A percentile compares a stretch with the other conserved stretches of the same genome.
These are phyloP conservation scores for Botrytis aclada DNA, from an alignment of 2,329 filamentous ascomycete genomes.

Conservation along the genomic window DNA sequence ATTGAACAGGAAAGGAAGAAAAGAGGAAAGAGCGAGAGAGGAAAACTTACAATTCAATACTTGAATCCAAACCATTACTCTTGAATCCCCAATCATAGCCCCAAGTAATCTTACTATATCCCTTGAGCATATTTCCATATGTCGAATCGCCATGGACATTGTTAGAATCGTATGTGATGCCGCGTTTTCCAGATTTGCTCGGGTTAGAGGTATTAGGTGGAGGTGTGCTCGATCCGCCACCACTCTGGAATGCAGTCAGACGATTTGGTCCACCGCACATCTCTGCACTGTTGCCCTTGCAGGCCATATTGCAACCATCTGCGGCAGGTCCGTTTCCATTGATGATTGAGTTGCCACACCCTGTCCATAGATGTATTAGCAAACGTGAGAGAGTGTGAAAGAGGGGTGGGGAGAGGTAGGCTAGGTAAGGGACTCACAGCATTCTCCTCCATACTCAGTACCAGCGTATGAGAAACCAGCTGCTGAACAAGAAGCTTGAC, in stretches of 20 bases:
- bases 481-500: conserved; percentile 21
- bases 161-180: conserved; percentile 63
- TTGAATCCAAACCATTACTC: conserved; percentile 41
- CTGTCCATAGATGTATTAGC: conserved; percentile 3
- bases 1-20: neutral
- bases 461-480: conserved; percentile 23
- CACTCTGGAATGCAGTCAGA: conserved; percentile 15
- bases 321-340: conserved; percentile 26
- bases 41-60: conserved; percentile 40
- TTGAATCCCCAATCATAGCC: conserved; percentile 64
- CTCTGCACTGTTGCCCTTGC: conserved; percentile 30
- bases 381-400: neutral
- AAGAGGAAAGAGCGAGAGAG: neutral
- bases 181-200: conserved; percentile 50
- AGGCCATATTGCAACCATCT: conserved; percentile 34
- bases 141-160: conserved; percentile 22
- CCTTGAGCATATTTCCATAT: conserved; percentile 44
- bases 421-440: conserved; percentile 20
- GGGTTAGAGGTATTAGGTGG: neutral
- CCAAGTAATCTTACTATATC: conserved; percentile 50
- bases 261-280: conserved; percentile 30
- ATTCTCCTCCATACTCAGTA: conserved; percentile 27
- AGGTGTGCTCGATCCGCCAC: neutral
- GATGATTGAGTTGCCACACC: conserved; percentile 26
- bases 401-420: neutral